These are phyloP conservation scores for Fomitopsis pinicola DNA, from an alignment of 1,284 basidiomycete species.

Conservation along the genomic window DNA sequence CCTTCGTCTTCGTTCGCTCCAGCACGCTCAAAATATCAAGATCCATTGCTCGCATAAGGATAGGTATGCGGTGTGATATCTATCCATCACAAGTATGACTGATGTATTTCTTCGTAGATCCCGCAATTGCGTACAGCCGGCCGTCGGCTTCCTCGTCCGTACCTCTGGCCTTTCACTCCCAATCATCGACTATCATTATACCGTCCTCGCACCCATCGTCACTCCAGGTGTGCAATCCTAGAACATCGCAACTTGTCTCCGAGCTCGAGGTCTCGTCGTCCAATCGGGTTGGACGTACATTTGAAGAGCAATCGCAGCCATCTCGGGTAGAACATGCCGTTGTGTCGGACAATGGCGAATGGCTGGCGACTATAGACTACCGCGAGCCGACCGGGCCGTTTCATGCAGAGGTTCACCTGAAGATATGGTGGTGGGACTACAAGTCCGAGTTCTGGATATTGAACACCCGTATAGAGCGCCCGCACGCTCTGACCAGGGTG, in stretches of 20 bases:
- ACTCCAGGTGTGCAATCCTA: constrained; percentile 85
- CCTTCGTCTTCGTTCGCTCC: constrained; percentile 75
- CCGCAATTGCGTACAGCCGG: constrained; percentile 35
- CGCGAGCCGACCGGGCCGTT: constrained; percentile 66
- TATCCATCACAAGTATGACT: background rate
- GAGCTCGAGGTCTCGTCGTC: constrained; percentile 94
- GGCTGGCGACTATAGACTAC: constrained; percentile 92
- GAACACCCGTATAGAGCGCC: constrained; percentile 89
- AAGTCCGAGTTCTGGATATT: constrained; percentile 60
- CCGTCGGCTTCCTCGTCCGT: constrained; percentile 39
- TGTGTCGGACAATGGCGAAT: constrained; percentile 69
- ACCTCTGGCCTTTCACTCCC: constrained; percentile 70
- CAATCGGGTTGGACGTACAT: constrained; percentile 84
- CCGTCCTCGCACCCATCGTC: constrained; percentile 95
- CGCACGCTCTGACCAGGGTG: constrained; percentile 71
- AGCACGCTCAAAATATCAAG: constrained; percentile 70
- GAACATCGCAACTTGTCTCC: constrained; percentile 66
- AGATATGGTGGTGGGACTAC: constrained; percentile 86
- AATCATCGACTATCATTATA: constrained; percentile 76
- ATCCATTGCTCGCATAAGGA: constrained; percentile 75
- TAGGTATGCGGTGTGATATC: constrained; percentile 45
- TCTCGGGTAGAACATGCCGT: constrained; percentile 72
- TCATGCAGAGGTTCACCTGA: constrained; percentile 74
- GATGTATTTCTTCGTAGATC: constrained; percentile 32
- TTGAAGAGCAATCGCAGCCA: constrained; percentile 77